A percentile compares a stretch with the other conserved stretches of the same genome.
Conservation (phyloP, 352 stramenopile species). For the Blastocystis sp. region DNA sequence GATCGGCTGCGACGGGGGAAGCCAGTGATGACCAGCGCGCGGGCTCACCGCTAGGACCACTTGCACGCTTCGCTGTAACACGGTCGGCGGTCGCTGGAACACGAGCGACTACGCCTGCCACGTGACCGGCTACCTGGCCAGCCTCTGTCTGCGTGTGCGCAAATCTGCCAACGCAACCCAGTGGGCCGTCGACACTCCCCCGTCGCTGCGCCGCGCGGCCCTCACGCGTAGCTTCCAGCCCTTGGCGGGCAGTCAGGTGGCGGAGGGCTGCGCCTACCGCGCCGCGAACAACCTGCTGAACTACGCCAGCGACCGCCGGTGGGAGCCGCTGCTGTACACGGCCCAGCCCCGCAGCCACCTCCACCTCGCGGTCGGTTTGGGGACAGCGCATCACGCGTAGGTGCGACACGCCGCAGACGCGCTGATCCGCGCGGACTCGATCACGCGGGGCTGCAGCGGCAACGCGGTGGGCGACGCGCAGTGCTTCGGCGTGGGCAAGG, state of each 20-base stretch:
- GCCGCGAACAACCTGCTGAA: not conserved
- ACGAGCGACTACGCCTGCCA: slow-evolving; percentile 3
- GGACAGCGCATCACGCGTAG: not conserved
- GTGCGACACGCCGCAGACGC: slow-evolving; percentile 38
- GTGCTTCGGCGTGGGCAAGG: slow-evolving; percentile 22
- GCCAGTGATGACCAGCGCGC: not conserved
- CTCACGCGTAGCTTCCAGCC: not conserved
- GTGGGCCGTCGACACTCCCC: slow-evolving; percentile 34
- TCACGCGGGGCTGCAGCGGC: slow-evolving; percentile 37
- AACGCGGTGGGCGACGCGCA: not conserved
- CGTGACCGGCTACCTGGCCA: slow-evolving; percentile 8
- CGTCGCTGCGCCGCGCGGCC: not conserved
- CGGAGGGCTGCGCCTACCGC: not conserved
- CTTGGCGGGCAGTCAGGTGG: not conserved
- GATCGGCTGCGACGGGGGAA: slow-evolving; percentile 39
- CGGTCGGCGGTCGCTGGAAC: slow-evolving; percentile 10
- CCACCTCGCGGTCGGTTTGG: not conserved
- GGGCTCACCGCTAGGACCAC: slow-evolving; percentile 3
- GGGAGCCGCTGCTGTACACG: slow-evolving; percentile 18
- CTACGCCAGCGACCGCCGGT: not conserved
- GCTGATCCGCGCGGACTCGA: not conserved
- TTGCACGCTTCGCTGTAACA: not conserved
- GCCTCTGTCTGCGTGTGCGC: slow-evolving; percentile 20
- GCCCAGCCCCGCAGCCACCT: not conserved
- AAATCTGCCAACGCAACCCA: not conserved